Evolutionary conservation across 306 rosid species (phyloP).

Genomic region (Albizia julibrissin): DNA sequence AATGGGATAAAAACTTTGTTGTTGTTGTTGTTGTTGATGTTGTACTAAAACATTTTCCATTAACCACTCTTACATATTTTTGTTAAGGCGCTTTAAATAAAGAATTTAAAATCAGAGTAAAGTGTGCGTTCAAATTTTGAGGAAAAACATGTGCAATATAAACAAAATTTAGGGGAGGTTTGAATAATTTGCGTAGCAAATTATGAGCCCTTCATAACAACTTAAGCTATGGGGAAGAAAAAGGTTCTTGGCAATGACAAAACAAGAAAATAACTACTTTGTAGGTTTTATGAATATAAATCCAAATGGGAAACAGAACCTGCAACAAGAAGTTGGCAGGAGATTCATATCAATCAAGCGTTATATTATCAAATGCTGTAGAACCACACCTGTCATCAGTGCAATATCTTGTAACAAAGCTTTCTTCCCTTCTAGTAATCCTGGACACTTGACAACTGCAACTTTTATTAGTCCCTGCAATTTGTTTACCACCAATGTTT

Average conservation of each 20-base stretch:
- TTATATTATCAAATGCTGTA: slow-evolving; percentile 4
- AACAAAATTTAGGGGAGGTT: neutral
- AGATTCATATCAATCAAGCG: slow-evolving; percentile 1
- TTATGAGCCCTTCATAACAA: neutral
- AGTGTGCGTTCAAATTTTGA: neutral
- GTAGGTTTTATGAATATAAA: slow-evolving; percentile 7
- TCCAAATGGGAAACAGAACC: slow-evolving; percentile 25
- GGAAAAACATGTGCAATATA: neutral
- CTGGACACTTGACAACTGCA: slow-evolving; percentile 91
- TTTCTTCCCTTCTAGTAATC: slow-evolving; percentile 78
- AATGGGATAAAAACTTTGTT: too few relatives aligned
- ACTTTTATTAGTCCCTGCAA: slow-evolving; percentile 79
- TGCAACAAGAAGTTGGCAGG: slow-evolving; percentile 26
- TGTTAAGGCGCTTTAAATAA: neutral
- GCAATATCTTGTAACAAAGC: slow-evolving; percentile 93
- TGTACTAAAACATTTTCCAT: neutral
- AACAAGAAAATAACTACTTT: slow-evolving; percentile 9
- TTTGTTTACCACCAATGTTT: slow-evolving; percentile 86
- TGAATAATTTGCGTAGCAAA: neutral
- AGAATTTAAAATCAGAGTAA: neutral
- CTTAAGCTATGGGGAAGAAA: neutral
- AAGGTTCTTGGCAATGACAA: slow-evolving; percentile 6
- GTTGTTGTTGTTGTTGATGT: too few relatives aligned
- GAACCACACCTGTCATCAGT: slow-evolving; percentile 81
- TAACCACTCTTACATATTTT: neutral